phyloP scores from a whole-genome alignment of 108 stramenopile species.

The Nitzschia sp. region DNA sequence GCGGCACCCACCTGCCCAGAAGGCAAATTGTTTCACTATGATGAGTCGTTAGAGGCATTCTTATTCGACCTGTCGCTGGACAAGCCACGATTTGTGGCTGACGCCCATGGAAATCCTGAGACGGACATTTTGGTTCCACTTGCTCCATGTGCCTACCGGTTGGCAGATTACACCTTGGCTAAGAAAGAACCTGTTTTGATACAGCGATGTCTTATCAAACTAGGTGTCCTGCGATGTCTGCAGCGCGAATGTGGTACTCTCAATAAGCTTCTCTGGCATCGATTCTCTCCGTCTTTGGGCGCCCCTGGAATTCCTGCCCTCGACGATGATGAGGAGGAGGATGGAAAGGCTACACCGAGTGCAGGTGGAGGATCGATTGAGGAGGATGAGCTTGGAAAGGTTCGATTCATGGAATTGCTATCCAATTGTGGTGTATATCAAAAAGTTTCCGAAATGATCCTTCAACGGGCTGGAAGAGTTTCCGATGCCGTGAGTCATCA shows the following conservation, averaged over 20 bases:
- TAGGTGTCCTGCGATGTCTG: constrained; percentile 57
- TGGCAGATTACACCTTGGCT: constrained; percentile 59
- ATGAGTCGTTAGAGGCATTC: constrained; percentile 30
- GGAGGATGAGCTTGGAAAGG: constrained; percentile 65
- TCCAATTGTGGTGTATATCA: constrained; percentile 65
- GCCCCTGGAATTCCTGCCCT: not conserved
- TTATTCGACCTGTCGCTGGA: constrained; percentile 36
- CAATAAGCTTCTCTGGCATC: constrained; percentile 44
- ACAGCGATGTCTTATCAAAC: constrained; percentile 45
- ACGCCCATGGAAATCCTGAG: constrained; percentile 17
- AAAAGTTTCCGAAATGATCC: constrained; percentile 49
- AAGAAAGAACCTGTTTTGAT: constrained; percentile 49
- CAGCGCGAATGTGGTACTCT: constrained; percentile 46
- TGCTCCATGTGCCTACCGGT: constrained; percentile 64
- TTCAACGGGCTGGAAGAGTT: constrained; percentile 33
- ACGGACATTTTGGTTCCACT: constrained; percentile 50
- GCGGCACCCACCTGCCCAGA: not conserved
- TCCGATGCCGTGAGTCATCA: constrained; percentile 6
- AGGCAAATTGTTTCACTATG: constrained; percentile 48
- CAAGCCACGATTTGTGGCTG: constrained; percentile 20
- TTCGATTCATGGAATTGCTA: constrained; percentile 62
- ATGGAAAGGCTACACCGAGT: not conserved
- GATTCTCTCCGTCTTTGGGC: constrained; percentile 15
- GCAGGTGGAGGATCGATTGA: constrained; percentile 34
- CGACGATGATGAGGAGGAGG: not conserved